Evolutionary conservation across 2,329 filamentous ascomycete genomes (phyloP).

Genomic region (Acarospora socialis): DNA sequence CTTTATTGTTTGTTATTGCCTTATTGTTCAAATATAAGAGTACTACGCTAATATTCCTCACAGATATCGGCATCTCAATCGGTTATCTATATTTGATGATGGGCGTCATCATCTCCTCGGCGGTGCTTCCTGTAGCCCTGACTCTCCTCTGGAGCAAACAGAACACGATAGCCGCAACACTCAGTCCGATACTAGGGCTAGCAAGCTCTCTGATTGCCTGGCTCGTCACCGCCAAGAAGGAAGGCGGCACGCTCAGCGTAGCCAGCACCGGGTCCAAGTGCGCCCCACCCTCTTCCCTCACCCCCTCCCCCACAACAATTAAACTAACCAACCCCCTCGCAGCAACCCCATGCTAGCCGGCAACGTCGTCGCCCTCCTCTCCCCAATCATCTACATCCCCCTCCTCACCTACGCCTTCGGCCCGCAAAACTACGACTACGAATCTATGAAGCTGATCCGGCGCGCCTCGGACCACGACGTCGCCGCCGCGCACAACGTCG

Average conservation of each 20-base stretch:
- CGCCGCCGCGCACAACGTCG: constrained; percentile 46
- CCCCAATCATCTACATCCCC: constrained; percentile 60
- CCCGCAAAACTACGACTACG: constrained; percentile 72
- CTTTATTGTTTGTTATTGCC: constrained; percentile 39
- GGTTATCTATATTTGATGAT: constrained; percentile 81
- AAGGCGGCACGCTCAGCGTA: constrained; percentile 56
- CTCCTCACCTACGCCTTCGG: constrained; percentile 57
- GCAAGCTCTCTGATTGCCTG: constrained; percentile 56
- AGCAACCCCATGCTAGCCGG: constrained; percentile 71
- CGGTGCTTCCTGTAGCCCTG: constrained; percentile 68
- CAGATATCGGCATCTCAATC: constrained; percentile 61
- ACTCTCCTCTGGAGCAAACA: constrained; percentile 71
- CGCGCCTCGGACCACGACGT: constrained; percentile 65
- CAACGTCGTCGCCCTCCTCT: constrained; percentile 69
- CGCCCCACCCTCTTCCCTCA: not conserved
- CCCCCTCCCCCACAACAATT: not conserved
- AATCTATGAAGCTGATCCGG: constrained; percentile 66
- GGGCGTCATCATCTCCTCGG: constrained; percentile 79
- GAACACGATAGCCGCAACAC: constrained; percentile 57
- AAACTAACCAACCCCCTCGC: not conserved
- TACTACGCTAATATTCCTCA: not conserved
- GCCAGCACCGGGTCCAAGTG: constrained; percentile 64
- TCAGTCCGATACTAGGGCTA: constrained; percentile 56
- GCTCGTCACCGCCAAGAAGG: constrained; percentile 59
- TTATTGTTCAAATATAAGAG: constrained; percentile 1